Evolutionary conservation across 2,329 filamentous ascomycete species (phyloP), one percentile per base, ranked within the genome.

Genomic region (Aspergillus thermomutatus): DNA sequence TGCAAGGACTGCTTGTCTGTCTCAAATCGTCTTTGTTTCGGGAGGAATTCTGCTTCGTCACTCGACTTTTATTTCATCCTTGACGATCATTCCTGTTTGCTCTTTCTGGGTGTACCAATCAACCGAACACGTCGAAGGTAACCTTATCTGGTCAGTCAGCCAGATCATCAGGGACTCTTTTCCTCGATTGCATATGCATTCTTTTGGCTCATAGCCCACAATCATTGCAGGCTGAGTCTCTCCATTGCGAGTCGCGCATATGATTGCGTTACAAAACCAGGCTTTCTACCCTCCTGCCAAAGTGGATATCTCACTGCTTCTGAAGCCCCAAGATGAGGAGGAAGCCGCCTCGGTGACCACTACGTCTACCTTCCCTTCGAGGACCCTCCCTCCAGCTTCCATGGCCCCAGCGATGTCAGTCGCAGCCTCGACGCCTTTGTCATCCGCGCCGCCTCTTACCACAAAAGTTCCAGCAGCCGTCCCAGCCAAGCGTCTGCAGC

Each of bases 281-380:
- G 64, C 66, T 64, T 67, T 71, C 64, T 64, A 73, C 65, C 71
- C 72, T 63, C 66, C 72, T 83, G 85, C 81, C 86, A 92, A 82
- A 84, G 88, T 96, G 92, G 92, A 96, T 92, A 95, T 96, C 89
- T 86, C 90, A 77, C 87, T 89, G 66, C 85, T 96, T 65, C 84
- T 96, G 77, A 90, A 92, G 83, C 83, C 82, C 61, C 70, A 75
- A 68, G 69, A 72, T 73, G 69, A 75, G 61, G 70, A 72, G 62
- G 69, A 71, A 61, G 63, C 66, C 54, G 47, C 69, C 64, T 60
- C 66, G 51, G 58, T 66, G 60, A 65, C 69, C 54, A 63, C 64
- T 46, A 56, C 67, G 37, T 55, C 77, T 45, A 71, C 75, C 48
- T 69, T 71, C 53, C 66, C 68, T 45, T 62, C 70, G 27, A 69